Evolutionary conservation across 768 basidiomycete species (phyloP), one percentile per base, ranked within the genome.

Genomic region (Trichaptum fuscoviolaceum): DNA sequence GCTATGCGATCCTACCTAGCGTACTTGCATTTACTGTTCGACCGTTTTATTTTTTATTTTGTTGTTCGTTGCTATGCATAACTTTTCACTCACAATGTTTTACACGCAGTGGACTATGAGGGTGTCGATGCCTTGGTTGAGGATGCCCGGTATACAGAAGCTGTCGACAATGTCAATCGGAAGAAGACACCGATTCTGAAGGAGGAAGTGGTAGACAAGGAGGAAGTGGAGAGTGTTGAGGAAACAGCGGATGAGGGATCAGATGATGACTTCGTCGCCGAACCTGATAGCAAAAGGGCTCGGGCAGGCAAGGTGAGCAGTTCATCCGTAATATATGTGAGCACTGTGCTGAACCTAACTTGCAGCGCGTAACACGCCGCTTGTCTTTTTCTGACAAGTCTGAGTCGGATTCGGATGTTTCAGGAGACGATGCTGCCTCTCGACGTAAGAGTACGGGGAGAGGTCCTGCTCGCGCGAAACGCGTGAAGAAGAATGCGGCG

Each of bases 241-340:
- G 71, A 71, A 20, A 65, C 68, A 25, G 74, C 72, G 34, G 73
- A 77, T 25, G 73, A 76, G 35, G 81, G 81, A 65, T 90, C 87
- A 72, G 89, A 85, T 67, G 91, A 92, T 71, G 91, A 93, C 70
- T 92, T 90, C 74, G 80, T 90, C 62, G 86, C 78, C 63, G 84
- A 83, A 62, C 67, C 68, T 15, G 74, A 73, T 67, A 74, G 71
- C 24, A 81, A 78, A 69, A 75, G 60, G 69, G 71, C 78, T 73
- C 74, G 72, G 71, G 66, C 70, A 75, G 73, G 72, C n/a, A 84
- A 81, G 81, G 87, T 87, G 69, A 70, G 83, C 80, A 27, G 52
- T 10, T 63, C 8, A 52, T 30, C 27, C 70, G 67, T 64, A 60
- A 63, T 42, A 68, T 66, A n/a, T 8, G 10, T 36, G 17, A 68